Percentiles rank a stretch among this genome's conserved stretches.
These are phyloP conservation scores for Allium fistulosum DNA, from an alignment of 106 monocot species.

Conservation along the genomic window DNA sequence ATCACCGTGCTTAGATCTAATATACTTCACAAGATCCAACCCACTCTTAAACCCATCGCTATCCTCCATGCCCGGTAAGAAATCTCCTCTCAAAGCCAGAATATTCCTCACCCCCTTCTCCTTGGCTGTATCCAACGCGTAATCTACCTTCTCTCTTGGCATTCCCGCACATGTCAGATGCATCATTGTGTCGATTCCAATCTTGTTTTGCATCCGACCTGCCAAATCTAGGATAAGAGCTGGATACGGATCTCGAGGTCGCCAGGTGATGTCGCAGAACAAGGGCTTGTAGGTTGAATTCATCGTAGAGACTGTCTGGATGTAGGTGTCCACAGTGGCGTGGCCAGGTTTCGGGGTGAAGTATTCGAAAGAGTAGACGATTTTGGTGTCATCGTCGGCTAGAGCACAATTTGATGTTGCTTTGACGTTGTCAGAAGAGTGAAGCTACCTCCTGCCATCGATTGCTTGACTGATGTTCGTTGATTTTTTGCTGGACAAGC, in stretches of 20 bases:
- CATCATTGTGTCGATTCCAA: constrained; percentile 62
- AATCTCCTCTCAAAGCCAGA: constrained; percentile 55
- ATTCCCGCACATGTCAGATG: constrained; percentile 48
- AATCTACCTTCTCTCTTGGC: constrained; percentile 30
- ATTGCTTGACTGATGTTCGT: too few relatives aligned
- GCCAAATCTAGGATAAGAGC: constrained; percentile 35
- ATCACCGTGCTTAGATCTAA: constrained; percentile 37
- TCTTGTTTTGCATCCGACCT: constrained; percentile 33
- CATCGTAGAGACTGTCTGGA: constrained; percentile 29
- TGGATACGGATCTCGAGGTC: constrained; percentile 31
- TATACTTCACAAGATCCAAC: constrained; percentile 49
- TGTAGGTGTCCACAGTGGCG: constrained; percentile 15
- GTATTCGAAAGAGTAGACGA: constrained; percentile 60
- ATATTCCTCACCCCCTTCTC: constrained; percentile 36
- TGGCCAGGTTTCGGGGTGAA: constrained; percentile 33
- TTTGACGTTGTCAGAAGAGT: too few relatives aligned
- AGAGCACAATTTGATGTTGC: too few relatives aligned
- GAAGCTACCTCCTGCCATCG: too few relatives aligned
- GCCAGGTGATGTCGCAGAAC: constrained; percentile 71
- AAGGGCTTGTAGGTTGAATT: constrained; percentile 16
- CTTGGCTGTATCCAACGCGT: constrained; percentile 26
- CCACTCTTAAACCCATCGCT: constrained; percentile 23
- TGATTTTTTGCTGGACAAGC: too few relatives aligned
- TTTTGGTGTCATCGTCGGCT: constrained; percentile 14
- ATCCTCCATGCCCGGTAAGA: constrained; percentile 11